phyloP scores from a whole-genome alignment of 768 basidiomycete genomes.

The Amanita thiersii region DNA sequence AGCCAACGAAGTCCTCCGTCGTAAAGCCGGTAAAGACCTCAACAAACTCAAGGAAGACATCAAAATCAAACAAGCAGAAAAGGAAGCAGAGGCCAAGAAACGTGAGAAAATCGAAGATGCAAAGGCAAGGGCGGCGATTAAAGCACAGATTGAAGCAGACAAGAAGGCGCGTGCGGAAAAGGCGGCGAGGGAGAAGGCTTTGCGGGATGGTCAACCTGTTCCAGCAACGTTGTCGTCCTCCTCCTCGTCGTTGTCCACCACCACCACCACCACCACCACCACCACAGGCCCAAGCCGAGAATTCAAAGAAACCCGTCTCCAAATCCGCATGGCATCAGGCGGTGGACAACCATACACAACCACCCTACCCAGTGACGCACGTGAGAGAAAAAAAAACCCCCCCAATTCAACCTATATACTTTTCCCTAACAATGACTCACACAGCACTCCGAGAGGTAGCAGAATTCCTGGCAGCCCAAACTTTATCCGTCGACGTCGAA shows the following conservation, averaged over 20 bases:
- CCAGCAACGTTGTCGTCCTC: conserved; percentile 19
- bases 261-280: conserved; percentile 22
- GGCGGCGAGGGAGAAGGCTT: conserved; percentile 82
- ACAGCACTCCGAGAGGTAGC: conserved; percentile 80
- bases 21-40: conserved; percentile 86
- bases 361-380: conserved; percentile 69
- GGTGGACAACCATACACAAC: conserved; percentile 77
- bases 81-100: conserved; percentile 78
- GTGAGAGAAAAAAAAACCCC: conserved; percentile 39
- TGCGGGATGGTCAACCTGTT: conserved; percentile 64
- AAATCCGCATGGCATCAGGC: conserved; percentile 81
- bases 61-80: conserved; percentile 68
- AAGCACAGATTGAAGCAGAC: conserved; percentile 92
- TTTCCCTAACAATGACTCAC: conserved; percentile 1
- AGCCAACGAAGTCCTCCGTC: conserved; percentile 68
- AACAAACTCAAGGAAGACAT: conserved; percentile 67
- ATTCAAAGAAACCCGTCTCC: conserved; percentile 81
- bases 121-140: conserved; percentile 77
- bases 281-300: conserved; percentile 52
- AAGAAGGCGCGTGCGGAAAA: conserved; percentile 86
- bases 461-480: conserved; percentile 78
- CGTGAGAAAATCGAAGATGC: conserved; percentile 87
- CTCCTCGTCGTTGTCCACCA: conserved; percentile 24
- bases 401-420: neutral
- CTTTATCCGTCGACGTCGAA: conserved; percentile 60